Evolutionary conservation across 805 yeast species (phyloP), one percentile per base, ranked within the genome.

Genomic region (Metschnikowia arizonensis): DNA sequence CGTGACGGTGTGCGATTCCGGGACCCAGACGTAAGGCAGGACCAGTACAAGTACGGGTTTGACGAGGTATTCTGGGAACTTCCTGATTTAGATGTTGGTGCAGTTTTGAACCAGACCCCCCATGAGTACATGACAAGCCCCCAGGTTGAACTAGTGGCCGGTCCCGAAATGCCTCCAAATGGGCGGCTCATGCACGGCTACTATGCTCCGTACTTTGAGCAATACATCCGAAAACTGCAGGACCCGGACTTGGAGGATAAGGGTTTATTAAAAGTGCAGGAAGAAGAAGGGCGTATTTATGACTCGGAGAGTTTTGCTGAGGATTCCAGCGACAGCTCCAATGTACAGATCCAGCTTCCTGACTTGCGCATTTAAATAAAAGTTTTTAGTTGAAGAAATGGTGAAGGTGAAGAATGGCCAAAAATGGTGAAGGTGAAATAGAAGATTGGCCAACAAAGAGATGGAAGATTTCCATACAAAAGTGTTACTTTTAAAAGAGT

Each of bases 281-380:
- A 21, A 8, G 40, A 37, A 5, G 33, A 26, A 17, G 36, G 24
- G 29, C 18, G 17, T 30, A n/a, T n/a, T 19, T 41, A 33, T 23
- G 48, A 45, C 14, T 42, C 50, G n/a, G 50, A 40, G 35, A 39
- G 48, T 23, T 42, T 36, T 32, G 44, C 45, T 23, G 49, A 45
- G 32, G 44, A 21, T 49, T 59, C 37, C 54, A 65, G 57, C 35
- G 62, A 58, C 41, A 53, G 59, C 40, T 58, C 52, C 48, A 62
- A 58, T 40, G 62, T 65, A 23, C 65, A 60, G 47, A 64, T 64
- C 46, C 64, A 64, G 50, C 54, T 58, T 41, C 53, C 66, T 33
- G 43, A 25, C 14, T 47, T 28, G 31, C 47, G 24, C 14, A 18
- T 23, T n/a, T 17, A 31, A 15, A 6, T n/a, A 9, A 24, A 24